A percentile compares a stretch with the other conserved stretches of the same genome.
These are phyloP conservation scores for Ogataea angusta DNA, from an alignment of 805 yeast genomes.

Conservation along the genomic window DNA sequence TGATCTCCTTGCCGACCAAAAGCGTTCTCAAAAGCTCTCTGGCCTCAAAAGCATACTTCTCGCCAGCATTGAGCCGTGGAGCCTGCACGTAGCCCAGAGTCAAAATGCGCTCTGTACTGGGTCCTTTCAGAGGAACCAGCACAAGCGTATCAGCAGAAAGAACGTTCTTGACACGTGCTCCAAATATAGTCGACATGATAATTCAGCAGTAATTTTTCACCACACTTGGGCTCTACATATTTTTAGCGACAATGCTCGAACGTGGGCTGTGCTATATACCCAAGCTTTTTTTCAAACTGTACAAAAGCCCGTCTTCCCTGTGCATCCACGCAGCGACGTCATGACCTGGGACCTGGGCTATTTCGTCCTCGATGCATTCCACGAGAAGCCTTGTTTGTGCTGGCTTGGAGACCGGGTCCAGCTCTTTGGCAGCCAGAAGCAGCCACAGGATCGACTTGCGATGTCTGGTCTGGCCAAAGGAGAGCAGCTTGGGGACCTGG, in stretches of 20 bases:
- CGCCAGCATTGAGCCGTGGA: slow-evolving; percentile 45
- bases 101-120: slow-evolving; percentile 56
- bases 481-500: slow-evolving; percentile 37
- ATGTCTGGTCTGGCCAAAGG: slow-evolving; percentile 54
- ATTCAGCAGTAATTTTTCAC: slow-evolving; percentile 2
- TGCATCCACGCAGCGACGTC: slow-evolving; percentile 24
- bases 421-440: slow-evolving; percentile 68
- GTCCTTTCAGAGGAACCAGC: slow-evolving; percentile 47
- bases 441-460: slow-evolving; percentile 80
- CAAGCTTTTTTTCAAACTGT: slow-evolving; percentile 19
- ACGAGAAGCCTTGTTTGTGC: slow-evolving; percentile 25
- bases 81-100: slow-evolving; percentile 65
- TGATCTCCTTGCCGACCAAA: slow-evolving; percentile 62
- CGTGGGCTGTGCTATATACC: slow-evolving; percentile 8
- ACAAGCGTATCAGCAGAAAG: slow-evolving; percentile 69
- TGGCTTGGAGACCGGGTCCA: slow-evolving; percentile 42
- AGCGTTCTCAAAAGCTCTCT: slow-evolving; percentile 61
- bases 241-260: not conserved
- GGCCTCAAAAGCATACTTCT: slow-evolving; percentile 51
- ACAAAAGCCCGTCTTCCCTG: slow-evolving; percentile 24
- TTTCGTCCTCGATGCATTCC: slow-evolving; percentile 22
- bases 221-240: not conserved
- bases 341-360: not conserved
- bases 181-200: slow-evolving; percentile 28
- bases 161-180: slow-evolving; percentile 68